Conservation (phyloP, 1,284 basidiomycete genomes). For the Ceratobasidium sp. region DNA sequence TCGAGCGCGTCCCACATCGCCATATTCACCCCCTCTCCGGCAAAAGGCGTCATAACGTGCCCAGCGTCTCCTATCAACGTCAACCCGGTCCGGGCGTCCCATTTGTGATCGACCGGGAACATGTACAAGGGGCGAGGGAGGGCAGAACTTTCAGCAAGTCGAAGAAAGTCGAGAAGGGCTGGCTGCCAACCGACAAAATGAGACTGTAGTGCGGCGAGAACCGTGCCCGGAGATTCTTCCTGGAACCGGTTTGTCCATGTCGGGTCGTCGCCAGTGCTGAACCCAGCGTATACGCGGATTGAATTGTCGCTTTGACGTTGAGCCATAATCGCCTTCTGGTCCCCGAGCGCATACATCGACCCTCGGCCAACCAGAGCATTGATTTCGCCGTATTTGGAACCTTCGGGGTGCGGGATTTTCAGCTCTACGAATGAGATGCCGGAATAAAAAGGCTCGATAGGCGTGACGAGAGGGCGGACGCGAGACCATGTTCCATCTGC, state of each 20-base stretch:
- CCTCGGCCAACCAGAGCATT: slow-evolving; percentile 55
- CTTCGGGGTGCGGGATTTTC: slow-evolving; percentile 51
- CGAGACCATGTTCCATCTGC: slow-evolving; percentile 64
- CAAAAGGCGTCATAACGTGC: slow-evolving; percentile 64
- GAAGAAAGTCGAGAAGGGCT: slow-evolving; percentile 51
- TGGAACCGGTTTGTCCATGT: slow-evolving; percentile 46
- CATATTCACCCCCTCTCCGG: slow-evolving; percentile 63
- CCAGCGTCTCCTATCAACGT: slow-evolving; percentile 63
- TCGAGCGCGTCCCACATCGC: slow-evolving; percentile 55
- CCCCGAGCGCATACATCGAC: slow-evolving; percentile 53
- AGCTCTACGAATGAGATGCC: slow-evolving; percentile 57
- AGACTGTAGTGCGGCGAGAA: slow-evolving; percentile 48
- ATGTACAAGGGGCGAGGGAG: slow-evolving; percentile 53
- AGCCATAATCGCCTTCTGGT: slow-evolving; percentile 54
- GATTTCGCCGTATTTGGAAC: slow-evolving; percentile 52
- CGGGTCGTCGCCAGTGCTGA: slow-evolving; percentile 54
- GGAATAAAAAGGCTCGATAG: slow-evolving; percentile 56
- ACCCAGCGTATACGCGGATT: slow-evolving; percentile 56
- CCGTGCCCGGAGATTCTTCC: neutral
- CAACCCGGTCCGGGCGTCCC: slow-evolving; percentile 47
- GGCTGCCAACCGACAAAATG: slow-evolving; percentile 54
- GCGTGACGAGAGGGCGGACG: slow-evolving; percentile 58
- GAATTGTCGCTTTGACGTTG: slow-evolving; percentile 57
- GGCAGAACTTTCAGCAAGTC: slow-evolving; percentile 52
- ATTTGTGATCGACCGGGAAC: slow-evolving; percentile 51